Conservation (phyloP, 768 basidiomycete species). For the Vishniacozyma victoriae region DNA sequence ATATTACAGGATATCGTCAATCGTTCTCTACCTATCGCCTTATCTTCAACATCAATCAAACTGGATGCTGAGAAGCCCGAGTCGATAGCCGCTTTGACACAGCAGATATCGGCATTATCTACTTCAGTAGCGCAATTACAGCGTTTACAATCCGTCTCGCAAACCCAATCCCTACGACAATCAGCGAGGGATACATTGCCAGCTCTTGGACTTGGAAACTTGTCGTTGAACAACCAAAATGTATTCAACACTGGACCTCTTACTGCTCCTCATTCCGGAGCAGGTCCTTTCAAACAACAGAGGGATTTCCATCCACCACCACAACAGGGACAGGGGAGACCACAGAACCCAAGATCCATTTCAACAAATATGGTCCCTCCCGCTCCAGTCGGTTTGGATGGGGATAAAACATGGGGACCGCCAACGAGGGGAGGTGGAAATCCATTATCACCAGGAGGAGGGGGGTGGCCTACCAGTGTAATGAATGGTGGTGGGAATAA, state of each 20-base stretch:
- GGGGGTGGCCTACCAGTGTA: too few relatives aligned
- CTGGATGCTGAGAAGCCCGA: constrained; percentile 1
- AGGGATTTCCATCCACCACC: too few relatives aligned
- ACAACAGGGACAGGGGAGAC: too few relatives aligned
- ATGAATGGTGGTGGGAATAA: too few relatives aligned
- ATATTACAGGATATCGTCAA: constrained; percentile 21
- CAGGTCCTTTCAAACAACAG: too few relatives aligned
- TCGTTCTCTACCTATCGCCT: constrained; percentile 1
- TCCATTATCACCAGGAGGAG: too few relatives aligned
- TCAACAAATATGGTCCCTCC: too few relatives aligned
- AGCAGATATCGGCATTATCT: constrained; percentile 42
- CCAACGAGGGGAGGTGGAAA: too few relatives aligned
- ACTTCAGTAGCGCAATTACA: constrained; percentile 46
- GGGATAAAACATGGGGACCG: too few relatives aligned
- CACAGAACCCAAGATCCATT: too few relatives aligned
- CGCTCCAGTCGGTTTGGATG: too few relatives aligned
- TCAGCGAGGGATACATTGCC: not conserved
- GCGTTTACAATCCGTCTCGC: constrained; percentile 34
- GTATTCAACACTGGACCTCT: not conserved
- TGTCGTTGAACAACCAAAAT: not conserved
- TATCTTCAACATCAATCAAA: not conserved
- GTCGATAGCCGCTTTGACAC: constrained; percentile 27
- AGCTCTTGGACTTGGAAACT: not conserved
- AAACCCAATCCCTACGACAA: constrained; percentile 7
- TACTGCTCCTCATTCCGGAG: not conserved